These are phyloP conservation scores for Prunus fruticosa DNA, from an alignment of 306 rosid species.

Conservation along the genomic window DNA sequence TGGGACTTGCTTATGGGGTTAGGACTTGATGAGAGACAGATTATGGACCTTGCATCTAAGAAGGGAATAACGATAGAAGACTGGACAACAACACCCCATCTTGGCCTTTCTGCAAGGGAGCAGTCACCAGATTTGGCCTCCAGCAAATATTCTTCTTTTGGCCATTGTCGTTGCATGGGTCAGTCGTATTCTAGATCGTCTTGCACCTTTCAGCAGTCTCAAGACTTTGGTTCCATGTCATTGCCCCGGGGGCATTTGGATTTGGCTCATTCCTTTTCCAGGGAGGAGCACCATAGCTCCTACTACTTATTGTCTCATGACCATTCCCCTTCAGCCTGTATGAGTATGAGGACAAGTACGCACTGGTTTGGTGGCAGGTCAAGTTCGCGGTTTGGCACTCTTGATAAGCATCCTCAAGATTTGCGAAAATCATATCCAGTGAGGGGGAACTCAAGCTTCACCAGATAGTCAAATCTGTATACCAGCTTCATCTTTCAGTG, in stretches of 20 bases:
- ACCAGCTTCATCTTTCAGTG: constrained; percentile 13
- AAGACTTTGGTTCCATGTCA: constrained; percentile 22
- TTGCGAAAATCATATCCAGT: constrained; percentile 35
- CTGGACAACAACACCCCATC: constrained; percentile 34
- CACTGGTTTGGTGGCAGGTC: constrained; percentile 32
- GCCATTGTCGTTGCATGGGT: constrained; percentile 19
- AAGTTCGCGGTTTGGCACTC: constrained; percentile 22
- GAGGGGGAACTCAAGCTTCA: constrained; percentile 21
- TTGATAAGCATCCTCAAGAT: constrained; percentile 27
- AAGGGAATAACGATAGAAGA: constrained; percentile 58
- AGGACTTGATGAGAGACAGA: constrained; percentile 52
- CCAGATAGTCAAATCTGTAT: constrained; percentile 26
- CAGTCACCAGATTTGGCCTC: constrained; percentile 27
- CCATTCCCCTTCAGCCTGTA: constrained; percentile 35
- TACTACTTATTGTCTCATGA: constrained; percentile 34
- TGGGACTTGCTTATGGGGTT: constrained; percentile 60
- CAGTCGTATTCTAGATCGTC: constrained; percentile 30
- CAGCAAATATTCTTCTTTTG: constrained; percentile 25
- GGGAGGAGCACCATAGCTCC: constrained; percentile 44
- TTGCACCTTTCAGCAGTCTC: constrained; percentile 31
- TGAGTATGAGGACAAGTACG: constrained; percentile 32
- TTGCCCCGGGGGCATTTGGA: constrained; percentile 20
- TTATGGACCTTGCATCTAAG: constrained; percentile 47
- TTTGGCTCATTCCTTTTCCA: constrained; percentile 28
- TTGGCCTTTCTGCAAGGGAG: constrained; percentile 33